phyloP scores from a whole-genome alignment of 352 stramenopile species.

The Plasmopara viticola region DNA sequence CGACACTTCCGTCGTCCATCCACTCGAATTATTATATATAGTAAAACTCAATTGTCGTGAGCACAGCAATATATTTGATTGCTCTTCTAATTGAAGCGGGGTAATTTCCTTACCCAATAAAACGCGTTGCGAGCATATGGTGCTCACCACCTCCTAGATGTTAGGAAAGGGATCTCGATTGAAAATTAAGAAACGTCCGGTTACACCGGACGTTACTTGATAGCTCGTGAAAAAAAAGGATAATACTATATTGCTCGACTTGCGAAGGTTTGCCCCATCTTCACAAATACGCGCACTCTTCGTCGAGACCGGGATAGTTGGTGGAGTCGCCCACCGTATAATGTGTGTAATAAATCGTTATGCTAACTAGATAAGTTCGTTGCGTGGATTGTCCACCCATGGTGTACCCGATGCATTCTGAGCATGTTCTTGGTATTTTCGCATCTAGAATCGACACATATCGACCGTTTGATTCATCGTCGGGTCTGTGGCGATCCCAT shows the following conservation, averaged over 20 bases:
- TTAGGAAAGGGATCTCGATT: no score
- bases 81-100: conserved; percentile 5
- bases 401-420: not conserved
- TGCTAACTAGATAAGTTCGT: not conserved
- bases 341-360: no score
- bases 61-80: not conserved
- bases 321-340: no score
- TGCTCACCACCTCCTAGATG: not conserved
- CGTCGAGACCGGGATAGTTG: no score
- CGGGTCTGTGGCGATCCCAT: not conserved
- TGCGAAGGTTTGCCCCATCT: no score
- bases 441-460: not conserved
- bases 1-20: conserved; percentile 11
- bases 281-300: no score
- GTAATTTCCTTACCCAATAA: not conserved
- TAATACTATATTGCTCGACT: no score
- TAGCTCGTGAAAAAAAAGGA: no score
- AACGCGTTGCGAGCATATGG: not conserved
- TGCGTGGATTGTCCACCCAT: conserved; percentile 11
- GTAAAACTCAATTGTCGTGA: not conserved
- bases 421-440: conserved; percentile 3
- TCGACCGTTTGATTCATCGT: not conserved
- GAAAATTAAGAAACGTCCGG: no score
- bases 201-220: no score
- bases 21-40: conserved; percentile 1